A percentile compares a stretch with the other conserved stretches of the same genome.
phyloP scores from a whole-genome alignment of 2,329 filamentous ascomycete genomes.

The Plectosphaerella sp. region DNA sequence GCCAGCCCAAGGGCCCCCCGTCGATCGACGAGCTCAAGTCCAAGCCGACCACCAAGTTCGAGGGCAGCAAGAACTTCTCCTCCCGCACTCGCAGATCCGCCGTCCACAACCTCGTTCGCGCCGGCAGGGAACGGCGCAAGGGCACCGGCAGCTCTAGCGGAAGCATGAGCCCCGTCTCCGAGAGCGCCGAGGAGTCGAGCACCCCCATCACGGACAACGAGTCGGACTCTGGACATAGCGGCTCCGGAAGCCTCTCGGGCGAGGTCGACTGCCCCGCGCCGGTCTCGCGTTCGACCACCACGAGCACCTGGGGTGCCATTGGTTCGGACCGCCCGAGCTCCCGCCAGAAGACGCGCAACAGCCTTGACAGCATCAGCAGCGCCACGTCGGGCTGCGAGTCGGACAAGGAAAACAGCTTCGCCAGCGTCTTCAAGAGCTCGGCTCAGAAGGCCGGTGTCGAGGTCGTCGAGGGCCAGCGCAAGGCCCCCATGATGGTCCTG shows the following conservation, averaged over 20 bases:
- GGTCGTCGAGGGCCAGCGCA: slow-evolving; percentile 62
- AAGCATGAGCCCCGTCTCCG: slow-evolving; percentile 86
- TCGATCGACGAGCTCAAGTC: slow-evolving; percentile 84
- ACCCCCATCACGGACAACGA: slow-evolving; percentile 70
- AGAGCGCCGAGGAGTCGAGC: slow-evolving; percentile 64
- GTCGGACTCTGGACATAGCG: slow-evolving; percentile 66
- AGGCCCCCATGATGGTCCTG: slow-evolving; percentile 80
- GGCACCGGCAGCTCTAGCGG: slow-evolving; percentile 66
- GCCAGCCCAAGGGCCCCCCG: slow-evolving; percentile 89
- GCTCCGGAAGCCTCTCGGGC: slow-evolving; percentile 76
- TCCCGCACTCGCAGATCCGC: slow-evolving; percentile 88
- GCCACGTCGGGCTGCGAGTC: slow-evolving; percentile 40
- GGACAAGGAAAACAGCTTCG: slow-evolving; percentile 57
- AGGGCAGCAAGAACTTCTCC: slow-evolving; percentile 97
- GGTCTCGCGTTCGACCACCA: slow-evolving; percentile 72
- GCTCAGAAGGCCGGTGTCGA: slow-evolving; percentile 49
- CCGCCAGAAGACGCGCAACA: slow-evolving; percentile 60
- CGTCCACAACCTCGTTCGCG: slow-evolving; percentile 85
- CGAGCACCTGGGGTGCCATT: slow-evolving; percentile 72
- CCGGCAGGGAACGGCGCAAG: slow-evolving; percentile 82
- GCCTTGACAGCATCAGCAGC: slow-evolving; percentile 62
- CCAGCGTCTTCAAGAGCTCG: slow-evolving; percentile 60
- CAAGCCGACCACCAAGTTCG: slow-evolving; percentile 87
- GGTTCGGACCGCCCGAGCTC: slow-evolving; percentile 79
- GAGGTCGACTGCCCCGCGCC: slow-evolving; percentile 64